Base-by-base conservation (phyloP, 139 green algal species). In the Marvania coccoides region DNA sequence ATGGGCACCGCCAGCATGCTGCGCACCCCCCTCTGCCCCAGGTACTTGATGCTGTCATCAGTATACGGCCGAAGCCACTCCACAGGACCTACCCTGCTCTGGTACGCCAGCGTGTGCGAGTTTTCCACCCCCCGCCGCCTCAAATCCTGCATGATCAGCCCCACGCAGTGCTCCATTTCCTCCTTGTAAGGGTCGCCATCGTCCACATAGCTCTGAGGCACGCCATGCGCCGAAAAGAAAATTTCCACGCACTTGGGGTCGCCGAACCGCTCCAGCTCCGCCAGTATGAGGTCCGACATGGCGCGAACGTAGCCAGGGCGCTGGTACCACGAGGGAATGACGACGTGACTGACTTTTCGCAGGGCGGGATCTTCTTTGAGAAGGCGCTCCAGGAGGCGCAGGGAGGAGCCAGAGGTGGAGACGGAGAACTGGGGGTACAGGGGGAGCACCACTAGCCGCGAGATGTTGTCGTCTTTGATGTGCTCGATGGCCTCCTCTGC, bases 31-130 rank as follows among this genome's bases (percentile, higher is more conserved):
- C 38, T 34, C 19, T 47, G 46, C 1, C 85, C 94, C 33, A 99
- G 81, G 62, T 92, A 92, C 80, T 73, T 76, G 70, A 99, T 99
- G 48, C 70, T 87, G 37, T 94, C 89, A 74, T 99, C 94, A 9
- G 94, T 99, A 83, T 99, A 99, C 0, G 94, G 94, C 67, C 91
- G 83, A 48, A 99, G 75, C 94, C 94, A 99, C 80, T 99, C 88
- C 61, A 96, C 83, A 0, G 94, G 93, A 10, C 94, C 94, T 31
- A 99, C 94, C 0, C 94, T 72, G 54, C 73, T 90, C 84, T 99
- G 95, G 74, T 99, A 99, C 1, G 94, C 94, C 40, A 99, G 85
- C 24, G 91, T 97, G 85, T 97, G 85, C 15, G 68, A 47, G 81
- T 99, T 99, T 55, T 45, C 26, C 37, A 88, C 45, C 7, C 85